Evolutionary conservation across 441 rosid genomes (phyloP).

Genomic region (Bocquillonia castaneifolia): DNA sequence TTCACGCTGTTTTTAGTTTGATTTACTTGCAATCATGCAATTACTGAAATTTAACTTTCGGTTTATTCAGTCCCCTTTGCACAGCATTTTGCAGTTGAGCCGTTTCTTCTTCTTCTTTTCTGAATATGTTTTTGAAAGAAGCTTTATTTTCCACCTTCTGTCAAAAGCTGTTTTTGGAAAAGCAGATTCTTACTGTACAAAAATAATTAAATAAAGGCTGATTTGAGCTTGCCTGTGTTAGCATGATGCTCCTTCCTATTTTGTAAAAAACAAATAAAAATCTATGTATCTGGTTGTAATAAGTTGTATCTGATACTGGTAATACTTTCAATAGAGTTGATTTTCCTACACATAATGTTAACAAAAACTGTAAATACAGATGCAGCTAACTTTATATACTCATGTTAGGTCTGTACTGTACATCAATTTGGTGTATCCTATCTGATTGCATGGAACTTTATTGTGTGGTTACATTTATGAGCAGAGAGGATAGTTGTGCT

Average conservation of each 20-base stretch:
- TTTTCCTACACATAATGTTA: not conserved
- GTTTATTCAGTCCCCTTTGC: no score
- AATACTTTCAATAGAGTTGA: not conserved
- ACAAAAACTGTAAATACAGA: not conserved
- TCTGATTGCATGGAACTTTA: not conserved
- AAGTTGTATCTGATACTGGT: not conserved
- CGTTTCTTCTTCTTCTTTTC: no score
- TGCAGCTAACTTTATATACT: not conserved
- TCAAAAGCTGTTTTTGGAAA: no score
- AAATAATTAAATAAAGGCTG: not conserved
- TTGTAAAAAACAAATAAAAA: no score
- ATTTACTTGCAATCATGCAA: no score
- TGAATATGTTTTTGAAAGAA: no score
- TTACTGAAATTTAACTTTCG: no score
- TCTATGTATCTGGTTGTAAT: not conserved
- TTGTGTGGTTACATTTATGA: not conserved
- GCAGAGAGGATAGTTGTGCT: not conserved
- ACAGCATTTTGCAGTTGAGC: no score
- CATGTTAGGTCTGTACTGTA: not conserved
- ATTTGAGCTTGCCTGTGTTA: not conserved
- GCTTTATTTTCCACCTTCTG: no score
- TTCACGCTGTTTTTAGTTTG: no score
- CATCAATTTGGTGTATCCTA: not conserved
- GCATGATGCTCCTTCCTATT: not conserved
- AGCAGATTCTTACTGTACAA: no score